Evolutionary conservation across 2,329 filamentous ascomycete genomes (phyloP).

Genomic region (Phyllosticta citrichinensis): DNA sequence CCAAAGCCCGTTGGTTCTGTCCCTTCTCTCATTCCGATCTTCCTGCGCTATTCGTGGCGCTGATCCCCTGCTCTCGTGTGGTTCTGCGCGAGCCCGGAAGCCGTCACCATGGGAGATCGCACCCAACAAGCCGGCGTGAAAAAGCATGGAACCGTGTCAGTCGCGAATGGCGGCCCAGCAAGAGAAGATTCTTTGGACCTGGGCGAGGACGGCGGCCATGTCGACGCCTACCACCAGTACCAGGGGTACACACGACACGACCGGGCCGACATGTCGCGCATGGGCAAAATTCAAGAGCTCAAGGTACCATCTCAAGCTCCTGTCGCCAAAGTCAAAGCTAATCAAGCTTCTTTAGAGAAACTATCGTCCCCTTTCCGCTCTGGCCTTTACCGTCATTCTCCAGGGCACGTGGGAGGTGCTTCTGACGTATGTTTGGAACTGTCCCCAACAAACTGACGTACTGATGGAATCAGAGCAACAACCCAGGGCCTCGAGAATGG

Average conservation of each 20-base stretch:
- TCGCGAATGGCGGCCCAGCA: neutral
- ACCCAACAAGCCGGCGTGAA: neutral
- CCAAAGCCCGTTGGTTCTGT: neutral
- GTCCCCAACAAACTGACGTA: neutral
- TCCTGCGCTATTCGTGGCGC: neutral
- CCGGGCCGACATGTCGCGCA: slow-evolving; percentile 34
- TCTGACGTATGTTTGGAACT: slow-evolving; percentile 22
- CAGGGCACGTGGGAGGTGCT: slow-evolving; percentile 46
- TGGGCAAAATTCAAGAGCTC: slow-evolving; percentile 43
- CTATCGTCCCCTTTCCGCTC: slow-evolving; percentile 41
- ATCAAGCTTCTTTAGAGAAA: slow-evolving; percentile 27
- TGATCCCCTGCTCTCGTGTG: neutral
- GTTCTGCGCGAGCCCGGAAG: neutral
- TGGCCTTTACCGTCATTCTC: slow-evolving; percentile 43
- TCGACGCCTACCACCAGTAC: neutral
- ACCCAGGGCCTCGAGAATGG: slow-evolving; percentile 11
- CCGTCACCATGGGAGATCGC: neutral
- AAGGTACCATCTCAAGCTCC: slow-evolving; percentile 19
- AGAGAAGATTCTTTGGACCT: neutral
- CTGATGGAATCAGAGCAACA: neutral
- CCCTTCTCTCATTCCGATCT: neutral
- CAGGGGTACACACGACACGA: slow-evolving; percentile 10
- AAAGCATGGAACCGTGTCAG: neutral
- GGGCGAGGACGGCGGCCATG: neutral
- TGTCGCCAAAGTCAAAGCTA: neutral